A percentile compares a stretch with the other conserved stretches of the same genome.
These are phyloP conservation scores for Arctium lappa DNA, from an alignment of 129 eudicot genomes.

Conservation along the genomic window DNA sequence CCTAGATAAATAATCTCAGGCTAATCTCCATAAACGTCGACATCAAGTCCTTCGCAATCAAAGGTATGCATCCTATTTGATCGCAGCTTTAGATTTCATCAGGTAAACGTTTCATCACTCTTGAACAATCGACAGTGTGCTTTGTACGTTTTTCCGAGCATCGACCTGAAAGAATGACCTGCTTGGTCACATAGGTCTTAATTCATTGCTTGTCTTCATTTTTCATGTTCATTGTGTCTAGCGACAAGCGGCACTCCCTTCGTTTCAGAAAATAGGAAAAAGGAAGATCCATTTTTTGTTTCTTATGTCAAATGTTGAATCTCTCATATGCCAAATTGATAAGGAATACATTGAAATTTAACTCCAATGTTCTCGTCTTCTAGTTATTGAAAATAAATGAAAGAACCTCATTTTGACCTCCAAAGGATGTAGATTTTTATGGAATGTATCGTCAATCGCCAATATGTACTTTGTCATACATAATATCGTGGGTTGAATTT, in stretches of 20 bases:
- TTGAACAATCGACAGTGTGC: background rate
- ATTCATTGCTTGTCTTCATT: background rate
- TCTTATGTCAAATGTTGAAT: background rate
- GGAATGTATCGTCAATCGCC: background rate
- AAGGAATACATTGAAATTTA: background rate
- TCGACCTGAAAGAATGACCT: background rate
- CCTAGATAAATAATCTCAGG: constrained; percentile 24
- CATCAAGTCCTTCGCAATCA: background rate
- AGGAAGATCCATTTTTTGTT: background rate
- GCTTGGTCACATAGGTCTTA: background rate
- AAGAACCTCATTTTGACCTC: background rate
- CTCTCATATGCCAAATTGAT: background rate
- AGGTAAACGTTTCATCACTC: background rate
- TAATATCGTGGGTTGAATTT: background rate
- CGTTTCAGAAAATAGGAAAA: background rate
- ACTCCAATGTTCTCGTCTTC: background rate
- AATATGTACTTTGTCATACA: background rate
- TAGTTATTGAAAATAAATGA: too few relatives aligned
- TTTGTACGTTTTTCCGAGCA: background rate
- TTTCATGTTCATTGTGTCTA: constrained; percentile 8
- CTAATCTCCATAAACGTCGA: constrained; percentile 1
- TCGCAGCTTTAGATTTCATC: background rate
- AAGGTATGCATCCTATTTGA: constrained; percentile 8
- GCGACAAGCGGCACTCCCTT: background rate
- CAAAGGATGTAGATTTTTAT: background rate